Percentiles rank a stretch among this genome's conserved stretches.
These are phyloP conservation scores for Aspergillus tamarii DNA, from an alignment of 2,329 filamentous ascomycete species.

Conservation along the genomic window DNA sequence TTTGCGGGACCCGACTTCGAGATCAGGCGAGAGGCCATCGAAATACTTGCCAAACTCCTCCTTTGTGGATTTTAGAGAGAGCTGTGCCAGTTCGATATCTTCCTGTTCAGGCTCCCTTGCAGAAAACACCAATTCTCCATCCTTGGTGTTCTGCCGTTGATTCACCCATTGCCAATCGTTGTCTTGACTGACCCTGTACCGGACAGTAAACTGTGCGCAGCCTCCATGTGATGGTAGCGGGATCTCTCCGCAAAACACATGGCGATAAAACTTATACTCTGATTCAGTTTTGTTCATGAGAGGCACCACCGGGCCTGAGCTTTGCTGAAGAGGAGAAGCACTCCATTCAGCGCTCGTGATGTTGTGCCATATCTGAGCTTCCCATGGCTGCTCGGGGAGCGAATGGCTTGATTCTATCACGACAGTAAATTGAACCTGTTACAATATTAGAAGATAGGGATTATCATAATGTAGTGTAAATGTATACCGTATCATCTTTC, in stretches of 20 bases:
- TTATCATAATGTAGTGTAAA: background rate
- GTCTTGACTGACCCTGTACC: slow-evolving; percentile 43
- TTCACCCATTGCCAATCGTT: slow-evolving; percentile 51
- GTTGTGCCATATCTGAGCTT: slow-evolving; percentile 77
- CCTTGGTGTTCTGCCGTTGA: slow-evolving; percentile 40
- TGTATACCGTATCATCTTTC: slow-evolving; percentile 29
- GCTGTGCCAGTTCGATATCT: slow-evolving; percentile 4
- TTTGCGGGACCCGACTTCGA: slow-evolving; percentile 36
- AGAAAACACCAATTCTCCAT: slow-evolving; percentile 48
- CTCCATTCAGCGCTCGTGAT: slow-evolving; percentile 61
- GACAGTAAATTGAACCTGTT: slow-evolving; percentile 65
- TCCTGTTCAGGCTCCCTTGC: slow-evolving; percentile 24
- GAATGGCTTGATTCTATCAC: slow-evolving; percentile 67
- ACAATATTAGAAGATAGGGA: background rate
- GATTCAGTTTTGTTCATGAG: slow-evolving; percentile 29
- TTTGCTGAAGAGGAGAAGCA: slow-evolving; percentile 58
- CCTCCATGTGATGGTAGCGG: slow-evolving; percentile 31
- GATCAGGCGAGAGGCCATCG: slow-evolving; percentile 35
- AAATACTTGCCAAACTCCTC: slow-evolving; percentile 37
- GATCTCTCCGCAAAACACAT: slow-evolving; percentile 39
- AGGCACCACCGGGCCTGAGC: slow-evolving; percentile 29
- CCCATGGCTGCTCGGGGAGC: slow-evolving; percentile 63
- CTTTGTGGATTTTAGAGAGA: slow-evolving; percentile 8
- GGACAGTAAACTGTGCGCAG: slow-evolving; percentile 45
- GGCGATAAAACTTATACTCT: slow-evolving; percentile 33